phyloP scores from a whole-genome alignment of 176 grass and related monocot species.

The Oropetium thomaeum region DNA sequence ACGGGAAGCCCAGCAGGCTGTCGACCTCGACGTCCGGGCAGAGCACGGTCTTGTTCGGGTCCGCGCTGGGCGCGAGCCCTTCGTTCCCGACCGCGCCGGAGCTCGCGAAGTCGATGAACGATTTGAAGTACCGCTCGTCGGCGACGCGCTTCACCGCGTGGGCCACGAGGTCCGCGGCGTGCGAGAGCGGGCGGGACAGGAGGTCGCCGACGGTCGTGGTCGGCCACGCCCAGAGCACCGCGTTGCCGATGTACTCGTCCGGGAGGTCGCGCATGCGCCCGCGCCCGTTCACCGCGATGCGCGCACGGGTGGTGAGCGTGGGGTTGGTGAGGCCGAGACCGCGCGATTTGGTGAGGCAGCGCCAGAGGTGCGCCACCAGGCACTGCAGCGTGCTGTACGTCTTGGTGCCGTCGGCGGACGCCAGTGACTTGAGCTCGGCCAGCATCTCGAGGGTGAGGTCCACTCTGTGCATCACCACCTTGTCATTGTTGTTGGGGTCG shows the following conservation, averaged over 20 bases:
- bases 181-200: background rate
- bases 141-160: background rate
- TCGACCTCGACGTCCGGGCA: slow-evolving; percentile 8
- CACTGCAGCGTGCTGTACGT: background rate
- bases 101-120: slow-evolving; percentile 23
- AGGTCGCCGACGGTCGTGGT: background rate
- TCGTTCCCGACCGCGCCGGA: slow-evolving; percentile 41
- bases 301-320: background rate
- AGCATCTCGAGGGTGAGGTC: slow-evolving; percentile 9
- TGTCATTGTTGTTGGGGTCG: background rate
- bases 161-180: background rate
- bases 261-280: background rate
- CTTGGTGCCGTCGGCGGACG: background rate
- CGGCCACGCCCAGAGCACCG: slow-evolving; percentile 18
- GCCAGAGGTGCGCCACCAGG: slow-evolving; percentile 22
- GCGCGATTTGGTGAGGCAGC: background rate
- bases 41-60: background rate
- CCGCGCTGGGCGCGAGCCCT: slow-evolving; percentile 24
- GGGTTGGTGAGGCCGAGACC: too few relatives aligned
- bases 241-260: background rate
- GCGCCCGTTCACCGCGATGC: slow-evolving; percentile 17
- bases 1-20: background rate
- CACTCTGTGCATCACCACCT: background rate
- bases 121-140: slow-evolving; percentile 24
- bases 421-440: background rate